These are phyloP conservation scores for Stropharia rugosoannulata DNA, from an alignment of 768 basidiomycete genomes.

Conservation along the genomic window DNA sequence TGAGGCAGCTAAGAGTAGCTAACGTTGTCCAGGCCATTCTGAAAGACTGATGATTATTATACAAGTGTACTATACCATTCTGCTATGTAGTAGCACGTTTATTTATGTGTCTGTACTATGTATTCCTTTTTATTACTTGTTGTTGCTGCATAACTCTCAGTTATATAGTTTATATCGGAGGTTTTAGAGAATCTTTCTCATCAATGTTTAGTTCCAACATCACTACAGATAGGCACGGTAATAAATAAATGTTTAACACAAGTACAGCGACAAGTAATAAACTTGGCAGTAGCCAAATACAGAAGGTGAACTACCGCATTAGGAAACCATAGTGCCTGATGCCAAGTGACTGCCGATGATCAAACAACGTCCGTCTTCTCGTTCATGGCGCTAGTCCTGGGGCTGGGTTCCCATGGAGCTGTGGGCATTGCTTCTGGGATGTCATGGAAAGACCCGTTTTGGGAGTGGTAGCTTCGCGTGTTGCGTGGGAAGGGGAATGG, in stretches of 20 bases:
- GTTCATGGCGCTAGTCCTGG: neutral
- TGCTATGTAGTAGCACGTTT: neutral
- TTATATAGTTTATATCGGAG: too few species aligned
- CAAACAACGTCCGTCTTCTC: neutral
- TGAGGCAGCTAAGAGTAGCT: conserved; percentile 84
- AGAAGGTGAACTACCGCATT: conserved; percentile 6
- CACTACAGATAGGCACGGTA: too few species aligned
- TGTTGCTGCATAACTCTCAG: too few species aligned
- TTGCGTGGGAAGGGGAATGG: too few species aligned
- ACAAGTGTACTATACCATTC: neutral
- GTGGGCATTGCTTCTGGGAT: neutral
- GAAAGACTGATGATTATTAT: conserved; percentile 50
- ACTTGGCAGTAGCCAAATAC: neutral
- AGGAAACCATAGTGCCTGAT: neutral
- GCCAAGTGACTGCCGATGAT: neutral
- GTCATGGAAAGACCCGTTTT: neutral
- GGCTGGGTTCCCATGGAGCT: neutral
- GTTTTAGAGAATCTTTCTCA: too few species aligned
- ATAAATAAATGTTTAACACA: neutral
- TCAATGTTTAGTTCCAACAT: too few species aligned
- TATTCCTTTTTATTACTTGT: neutral
- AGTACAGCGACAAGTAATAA: neutral
- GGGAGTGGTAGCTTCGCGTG: too few species aligned
- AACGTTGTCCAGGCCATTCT: conserved; percentile 95
- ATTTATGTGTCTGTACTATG: neutral